Percentiles rank a stretch among this genome's conserved stretches.
Conservation (phyloP, 2,329 filamentous ascomycete species). For the Didymella exigua region DNA sequence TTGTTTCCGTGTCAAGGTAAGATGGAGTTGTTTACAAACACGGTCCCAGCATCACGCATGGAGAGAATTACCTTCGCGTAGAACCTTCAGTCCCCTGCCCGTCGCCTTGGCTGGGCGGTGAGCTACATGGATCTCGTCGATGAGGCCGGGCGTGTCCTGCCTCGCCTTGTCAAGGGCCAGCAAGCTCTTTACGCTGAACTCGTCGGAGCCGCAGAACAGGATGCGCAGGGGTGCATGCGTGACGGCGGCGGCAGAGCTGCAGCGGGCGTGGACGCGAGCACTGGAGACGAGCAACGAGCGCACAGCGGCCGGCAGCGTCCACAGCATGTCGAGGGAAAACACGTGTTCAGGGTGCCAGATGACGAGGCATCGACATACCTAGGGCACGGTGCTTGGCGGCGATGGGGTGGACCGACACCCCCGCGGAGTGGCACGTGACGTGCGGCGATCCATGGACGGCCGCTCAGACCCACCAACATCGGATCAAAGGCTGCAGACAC, state of each 20-base stretch:
- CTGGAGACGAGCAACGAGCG: constrained; percentile 23
- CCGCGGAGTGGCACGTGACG: too few species aligned
- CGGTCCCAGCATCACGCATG: not conserved
- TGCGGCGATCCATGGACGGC: too few species aligned
- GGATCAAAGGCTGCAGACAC: too few species aligned
- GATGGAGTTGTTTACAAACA: not conserved
- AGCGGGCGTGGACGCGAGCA: constrained; percentile 17
- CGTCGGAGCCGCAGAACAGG: constrained; percentile 92
- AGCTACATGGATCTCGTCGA: constrained; percentile 81
- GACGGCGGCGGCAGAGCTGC: not conserved
- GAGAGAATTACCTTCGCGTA: constrained; percentile 64
- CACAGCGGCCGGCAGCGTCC: constrained; percentile 31
- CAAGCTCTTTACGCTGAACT: constrained; percentile 82
- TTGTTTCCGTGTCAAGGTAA: too few species aligned
- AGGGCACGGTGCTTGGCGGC: not conserved
- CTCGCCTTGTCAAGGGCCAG: constrained; percentile 70
- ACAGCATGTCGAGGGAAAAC: constrained; percentile 17
- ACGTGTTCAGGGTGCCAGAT: not conserved
- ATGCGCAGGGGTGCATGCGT: constrained; percentile 68
- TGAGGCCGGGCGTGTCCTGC: constrained; percentile 29
- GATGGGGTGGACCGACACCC: not conserved
- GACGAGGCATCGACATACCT: constrained; percentile 2
- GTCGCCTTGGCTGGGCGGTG: constrained; percentile 78
- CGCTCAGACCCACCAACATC: too few species aligned
- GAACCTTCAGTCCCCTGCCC: constrained; percentile 73